These are phyloP conservation scores for Leucoagaricus sp. DNA, from an alignment of 1,284 basidiomycete species.

Conservation along the genomic window DNA sequence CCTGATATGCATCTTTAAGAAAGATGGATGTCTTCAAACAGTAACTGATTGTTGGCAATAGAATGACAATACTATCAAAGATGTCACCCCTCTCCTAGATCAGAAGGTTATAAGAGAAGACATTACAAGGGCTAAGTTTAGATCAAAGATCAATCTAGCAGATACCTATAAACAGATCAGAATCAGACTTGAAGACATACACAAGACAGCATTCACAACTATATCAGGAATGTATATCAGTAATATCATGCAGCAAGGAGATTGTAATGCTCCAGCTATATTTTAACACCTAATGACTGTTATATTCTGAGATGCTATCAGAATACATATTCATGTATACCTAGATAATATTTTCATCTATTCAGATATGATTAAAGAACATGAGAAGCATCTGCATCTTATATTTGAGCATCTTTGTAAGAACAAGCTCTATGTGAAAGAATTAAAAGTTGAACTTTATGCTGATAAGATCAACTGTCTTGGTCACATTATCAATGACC, in stretches of 20 bases:
- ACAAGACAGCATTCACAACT: constrained; percentile 22
- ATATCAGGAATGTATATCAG: constrained; percentile 21
- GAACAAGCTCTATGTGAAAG: too few species aligned
- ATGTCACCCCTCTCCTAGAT: too few species aligned
- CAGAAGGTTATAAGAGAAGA: too few species aligned
- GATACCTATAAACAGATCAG: constrained; percentile 24
- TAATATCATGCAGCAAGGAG: constrained; percentile 34
- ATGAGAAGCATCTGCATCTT: constrained; percentile 23
- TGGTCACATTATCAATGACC: too few species aligned
- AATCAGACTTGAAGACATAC: constrained; percentile 18
- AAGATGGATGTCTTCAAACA: neutral
- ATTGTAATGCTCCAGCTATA: too few species aligned
- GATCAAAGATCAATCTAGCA: constrained; percentile 17
- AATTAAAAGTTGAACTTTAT: too few species aligned
- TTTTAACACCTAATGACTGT: constrained; percentile 30
- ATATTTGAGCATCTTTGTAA: too few species aligned
- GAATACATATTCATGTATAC: constrained; percentile 19
- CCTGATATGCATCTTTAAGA: neutral
- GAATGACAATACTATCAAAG: too few species aligned
- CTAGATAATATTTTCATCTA: constrained; percentile 36
- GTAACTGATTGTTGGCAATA: too few species aligned
- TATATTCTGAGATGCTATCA: constrained; percentile 28
- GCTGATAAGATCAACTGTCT: too few species aligned
- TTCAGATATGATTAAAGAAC: constrained; percentile 29
- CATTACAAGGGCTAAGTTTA: too few species aligned